A percentile compares a stretch with the other conserved stretches of the same genome.
phyloP scores from a whole-genome alignment of 345 rosid genomes.

The Hibiscus syriacus region DNA sequence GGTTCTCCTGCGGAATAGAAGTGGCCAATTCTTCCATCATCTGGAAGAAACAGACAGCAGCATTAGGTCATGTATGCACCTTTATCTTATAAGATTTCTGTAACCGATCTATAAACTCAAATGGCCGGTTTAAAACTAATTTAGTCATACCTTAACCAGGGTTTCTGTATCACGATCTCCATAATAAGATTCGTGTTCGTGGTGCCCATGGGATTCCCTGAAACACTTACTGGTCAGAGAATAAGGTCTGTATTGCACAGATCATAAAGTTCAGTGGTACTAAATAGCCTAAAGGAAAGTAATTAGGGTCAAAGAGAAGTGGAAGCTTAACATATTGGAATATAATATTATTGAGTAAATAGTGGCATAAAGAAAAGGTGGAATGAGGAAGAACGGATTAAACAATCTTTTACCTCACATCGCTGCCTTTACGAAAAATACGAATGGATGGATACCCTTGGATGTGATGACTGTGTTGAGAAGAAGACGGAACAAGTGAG shows the following conservation, averaged over 20 bases:
- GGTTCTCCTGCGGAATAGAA: conserved; percentile 53
- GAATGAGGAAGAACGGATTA: no score
- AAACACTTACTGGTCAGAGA: conserved; percentile 16
- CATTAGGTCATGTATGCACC: background rate
- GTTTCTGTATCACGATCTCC: conserved; percentile 97
- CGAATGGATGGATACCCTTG: conserved; percentile 99
- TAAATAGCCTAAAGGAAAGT: no score
- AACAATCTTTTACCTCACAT: conserved; percentile 60
- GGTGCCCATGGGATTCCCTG: conserved; percentile 84
- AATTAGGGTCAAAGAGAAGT: no score
- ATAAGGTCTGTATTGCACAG: background rate
- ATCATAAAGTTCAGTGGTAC: background rate
- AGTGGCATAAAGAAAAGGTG: no score
- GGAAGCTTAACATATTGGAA: no score
- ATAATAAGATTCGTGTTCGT: conserved; percentile 95
- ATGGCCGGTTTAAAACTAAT: conserved; percentile 17
- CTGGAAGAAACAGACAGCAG: conserved; percentile 32
- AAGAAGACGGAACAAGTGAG: conserved; percentile 5
- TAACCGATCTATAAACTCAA: conserved; percentile 3
- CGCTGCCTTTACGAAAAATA: conserved; percentile 94
- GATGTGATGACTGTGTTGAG: conserved; percentile 64
- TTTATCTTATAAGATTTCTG: background rate
- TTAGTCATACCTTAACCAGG: conserved; percentile 64
- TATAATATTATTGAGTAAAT: no score
- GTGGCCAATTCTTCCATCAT: conserved; percentile 64